These are phyloP conservation scores for Narthecium ossifragum DNA, from an alignment of 106 monocot genomes.

Conservation along the genomic window DNA sequence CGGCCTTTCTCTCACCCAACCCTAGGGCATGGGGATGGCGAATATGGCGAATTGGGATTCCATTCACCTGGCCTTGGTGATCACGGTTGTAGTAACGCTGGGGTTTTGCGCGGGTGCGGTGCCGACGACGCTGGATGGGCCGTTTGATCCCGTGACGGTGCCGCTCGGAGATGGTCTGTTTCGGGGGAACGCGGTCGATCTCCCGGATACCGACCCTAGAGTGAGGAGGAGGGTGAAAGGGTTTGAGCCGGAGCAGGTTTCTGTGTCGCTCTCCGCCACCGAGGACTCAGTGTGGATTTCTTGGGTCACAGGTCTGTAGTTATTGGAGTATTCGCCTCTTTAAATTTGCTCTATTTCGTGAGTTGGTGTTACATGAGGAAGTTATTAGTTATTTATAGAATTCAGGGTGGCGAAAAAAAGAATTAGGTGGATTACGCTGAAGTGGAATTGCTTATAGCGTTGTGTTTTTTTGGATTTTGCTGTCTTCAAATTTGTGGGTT, in stretches of 20 bases:
- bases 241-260: constrained; percentile 84
- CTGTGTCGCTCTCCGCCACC: constrained; percentile 57
- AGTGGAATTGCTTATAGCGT: no score
- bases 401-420: no score
- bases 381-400: no score
- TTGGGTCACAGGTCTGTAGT: constrained; percentile 71
- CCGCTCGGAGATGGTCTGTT: constrained; percentile 32
- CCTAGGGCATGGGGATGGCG: background rate
- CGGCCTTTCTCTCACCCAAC: background rate
- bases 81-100: background rate
- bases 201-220: constrained; percentile 62
- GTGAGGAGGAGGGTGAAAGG: constrained; percentile 41
- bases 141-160: constrained; percentile 65
- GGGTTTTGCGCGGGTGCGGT: background rate
- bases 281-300: constrained; percentile 74
- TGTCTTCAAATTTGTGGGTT: no score
- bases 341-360: no score
- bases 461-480: no score
- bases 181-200: constrained; percentile 61
- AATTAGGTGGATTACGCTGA: no score
- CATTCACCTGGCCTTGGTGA: background rate
- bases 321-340: no score
- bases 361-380: no score
- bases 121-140: constrained; percentile 71
- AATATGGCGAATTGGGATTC: background rate